phyloP scores from a whole-genome alignment of 2,329 filamentous ascomycete genomes.

The Chalaropsis thielavioides region DNA sequence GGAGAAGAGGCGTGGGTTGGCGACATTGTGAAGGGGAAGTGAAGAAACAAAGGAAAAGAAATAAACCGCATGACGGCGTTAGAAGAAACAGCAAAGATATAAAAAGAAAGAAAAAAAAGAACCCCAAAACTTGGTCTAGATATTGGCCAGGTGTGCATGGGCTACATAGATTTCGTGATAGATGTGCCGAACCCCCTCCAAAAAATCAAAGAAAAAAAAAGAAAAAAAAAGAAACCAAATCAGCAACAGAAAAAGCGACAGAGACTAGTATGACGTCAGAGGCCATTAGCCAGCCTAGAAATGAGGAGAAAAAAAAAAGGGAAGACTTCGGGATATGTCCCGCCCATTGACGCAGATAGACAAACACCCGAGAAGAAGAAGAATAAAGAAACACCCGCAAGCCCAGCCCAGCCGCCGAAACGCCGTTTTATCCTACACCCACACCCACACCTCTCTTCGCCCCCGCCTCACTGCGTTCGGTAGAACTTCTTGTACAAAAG shows the following conservation, averaged over 20 bases:
- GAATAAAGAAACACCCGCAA: background rate
- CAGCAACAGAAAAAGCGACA: background rate
- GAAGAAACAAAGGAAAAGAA: too few species aligned
- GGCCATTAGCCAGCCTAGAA: background rate
- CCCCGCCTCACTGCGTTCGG: constrained; percentile 41
- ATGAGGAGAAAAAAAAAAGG: constrained; percentile 4
- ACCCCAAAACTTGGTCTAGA: background rate
- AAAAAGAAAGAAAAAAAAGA: background rate
- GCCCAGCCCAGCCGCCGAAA: background rate
- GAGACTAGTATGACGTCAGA: background rate
- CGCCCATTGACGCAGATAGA: constrained; percentile 5
- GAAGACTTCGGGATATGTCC: constrained; percentile 4
- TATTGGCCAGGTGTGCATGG: background rate
- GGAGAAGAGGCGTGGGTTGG: too few species aligned
- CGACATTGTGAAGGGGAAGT: too few species aligned
- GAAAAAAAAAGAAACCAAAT: background rate
- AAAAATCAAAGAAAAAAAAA: too few species aligned
- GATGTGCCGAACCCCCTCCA: background rate
- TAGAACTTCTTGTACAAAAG: constrained; percentile 99
- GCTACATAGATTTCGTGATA: background rate
- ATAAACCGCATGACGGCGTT: too few species aligned
- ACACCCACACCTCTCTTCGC: background rate
- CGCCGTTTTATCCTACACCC: background rate
- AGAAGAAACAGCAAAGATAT: background rate
- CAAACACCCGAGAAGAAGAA: background rate